These are phyloP conservation scores for Dryas drummondii DNA, from an alignment of 306 rosid genomes.

Conservation along the genomic window DNA sequence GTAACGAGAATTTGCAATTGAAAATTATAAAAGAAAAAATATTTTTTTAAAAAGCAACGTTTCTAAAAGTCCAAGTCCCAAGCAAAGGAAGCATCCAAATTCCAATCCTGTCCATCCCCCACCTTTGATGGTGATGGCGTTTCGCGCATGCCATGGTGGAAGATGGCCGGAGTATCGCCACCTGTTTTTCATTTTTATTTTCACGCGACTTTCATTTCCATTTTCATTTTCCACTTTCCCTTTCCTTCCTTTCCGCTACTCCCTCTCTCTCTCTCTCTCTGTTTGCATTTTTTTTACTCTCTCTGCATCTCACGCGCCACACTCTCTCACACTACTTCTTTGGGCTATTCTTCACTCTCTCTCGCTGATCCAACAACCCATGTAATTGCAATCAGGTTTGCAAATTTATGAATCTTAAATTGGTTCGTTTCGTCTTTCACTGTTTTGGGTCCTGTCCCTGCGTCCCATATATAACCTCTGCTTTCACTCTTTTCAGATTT, in stretches of 20 bases:
- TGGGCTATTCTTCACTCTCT: not conserved
- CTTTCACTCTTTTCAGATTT: not conserved
- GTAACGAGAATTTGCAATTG: no score
- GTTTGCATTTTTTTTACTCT: not conserved
- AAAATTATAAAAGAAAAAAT: not conserved
- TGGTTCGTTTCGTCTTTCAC: not conserved
- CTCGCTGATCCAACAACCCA: not conserved
- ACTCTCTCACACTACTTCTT: not conserved
- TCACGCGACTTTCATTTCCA: not conserved
- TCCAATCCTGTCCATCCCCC: not conserved
- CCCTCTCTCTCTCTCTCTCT: not conserved
- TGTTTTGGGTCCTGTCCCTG: not conserved
- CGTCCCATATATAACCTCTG: no score
- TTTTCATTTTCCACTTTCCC: slow-evolving; percentile 3
- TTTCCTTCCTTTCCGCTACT: not conserved
- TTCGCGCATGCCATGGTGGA: not conserved
- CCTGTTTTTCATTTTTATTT: not conserved
- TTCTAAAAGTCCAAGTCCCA: not conserved
- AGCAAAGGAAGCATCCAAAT: not conserved
- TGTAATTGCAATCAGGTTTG: not conserved
- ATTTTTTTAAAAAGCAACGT: not conserved
- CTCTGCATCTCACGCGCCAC: slow-evolving; percentile 8
- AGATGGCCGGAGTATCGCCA: slow-evolving; percentile 25
- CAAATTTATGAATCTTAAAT: not conserved
- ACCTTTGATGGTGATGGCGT: slow-evolving; percentile 38